Evolutionary conservation across 169 alveolate species (phyloP), one percentile per base, ranked within the genome.

Genomic region (Babesia sp.): DNA sequence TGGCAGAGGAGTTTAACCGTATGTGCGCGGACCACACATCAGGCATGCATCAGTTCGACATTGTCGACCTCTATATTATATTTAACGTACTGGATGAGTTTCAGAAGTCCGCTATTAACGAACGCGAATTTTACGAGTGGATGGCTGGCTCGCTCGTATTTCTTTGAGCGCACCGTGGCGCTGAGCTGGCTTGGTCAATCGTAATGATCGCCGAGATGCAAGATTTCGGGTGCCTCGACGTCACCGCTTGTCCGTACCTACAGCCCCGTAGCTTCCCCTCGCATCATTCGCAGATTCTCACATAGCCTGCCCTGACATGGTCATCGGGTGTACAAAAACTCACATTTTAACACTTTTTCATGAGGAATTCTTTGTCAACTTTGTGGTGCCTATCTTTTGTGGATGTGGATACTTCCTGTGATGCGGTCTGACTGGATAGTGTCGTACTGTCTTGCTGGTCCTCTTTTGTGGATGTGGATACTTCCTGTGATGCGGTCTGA

Each of bases 111-210:
- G 96, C 96, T 28, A 91, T 93, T 69, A 92, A 92, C 73, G 97
- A 93, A 71, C 83, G 96, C 53, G 97, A 93, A 60, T 93, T 93
- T 58, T 73, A 90, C 56, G 95, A 91, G 55, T 93, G 97, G 97
- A 90, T 93, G 87, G 92, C 91, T 31, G 97, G 88, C 50, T 71
- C 88, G 46, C 54, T 80, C 12, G 88, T 80, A 8, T 71, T 80
- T 48, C 77, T 80, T 37, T 60, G 50, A 51, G 33, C 31, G 16
- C 7, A 42, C 20, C 20, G 71, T 29, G 29, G 14, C 22, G 28
- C 28, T 29, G 61, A 28, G 16, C 28, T 76, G 59, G 22, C 39
- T 51, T 22, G 46, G 18, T 78, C 46, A 51, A 41, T 68, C 71
- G 58, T 45, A 55, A 12, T 34, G 56, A 48, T 80, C 44, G 34